These are phyloP conservation scores for Nakaseomyces delphensis DNA, from an alignment of 1,139 yeast species.

Conservation along the genomic window DNA sequence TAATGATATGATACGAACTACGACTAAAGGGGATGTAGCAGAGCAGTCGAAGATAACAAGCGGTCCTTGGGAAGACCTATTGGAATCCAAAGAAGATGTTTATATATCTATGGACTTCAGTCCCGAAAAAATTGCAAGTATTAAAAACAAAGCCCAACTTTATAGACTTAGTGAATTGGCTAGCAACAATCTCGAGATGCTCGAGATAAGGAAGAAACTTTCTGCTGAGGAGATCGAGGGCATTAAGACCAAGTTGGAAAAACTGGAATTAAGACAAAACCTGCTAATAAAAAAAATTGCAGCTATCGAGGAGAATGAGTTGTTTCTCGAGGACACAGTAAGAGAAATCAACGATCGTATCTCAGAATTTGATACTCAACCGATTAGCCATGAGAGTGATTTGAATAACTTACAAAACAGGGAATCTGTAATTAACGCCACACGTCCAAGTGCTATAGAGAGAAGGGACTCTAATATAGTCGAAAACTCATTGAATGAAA, in stretches of 20 bases:
- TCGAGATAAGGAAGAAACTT: constrained; percentile 54
- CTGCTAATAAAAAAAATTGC: constrained; percentile 51
- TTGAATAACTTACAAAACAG: constrained; percentile 12
- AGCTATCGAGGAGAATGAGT: constrained; percentile 49
- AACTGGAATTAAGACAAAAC: constrained; percentile 42
- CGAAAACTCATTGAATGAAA: constrained; percentile 4
- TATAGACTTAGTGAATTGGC: constrained; percentile 35
- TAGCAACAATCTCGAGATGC: constrained; percentile 41
- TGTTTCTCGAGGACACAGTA: constrained; percentile 41
- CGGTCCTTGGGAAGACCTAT: constrained; percentile 6
- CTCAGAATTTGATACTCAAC: constrained; percentile 27
- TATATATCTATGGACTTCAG: constrained; percentile 4
- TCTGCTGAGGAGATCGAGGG: constrained; percentile 57
- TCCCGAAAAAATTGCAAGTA: constrained; percentile 33
- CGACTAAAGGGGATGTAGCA: background rate
- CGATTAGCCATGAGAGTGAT: constrained; percentile 21
- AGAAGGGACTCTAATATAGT: constrained; percentile 4
- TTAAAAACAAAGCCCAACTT: constrained; percentile 23
- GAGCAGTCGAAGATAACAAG: background rate
- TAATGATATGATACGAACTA: background rate
- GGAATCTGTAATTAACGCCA: constrained; percentile 6
- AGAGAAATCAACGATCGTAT: constrained; percentile 38
- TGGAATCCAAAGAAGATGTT: constrained; percentile 4
- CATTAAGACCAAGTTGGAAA: constrained; percentile 47
- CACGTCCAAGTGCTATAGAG: constrained; percentile 3